Evolutionary conservation across 176 grass and related monocot genomes (phyloP), one percentile per base, ranked within the genome.

Genomic region (Leersia perrieri): DNA sequence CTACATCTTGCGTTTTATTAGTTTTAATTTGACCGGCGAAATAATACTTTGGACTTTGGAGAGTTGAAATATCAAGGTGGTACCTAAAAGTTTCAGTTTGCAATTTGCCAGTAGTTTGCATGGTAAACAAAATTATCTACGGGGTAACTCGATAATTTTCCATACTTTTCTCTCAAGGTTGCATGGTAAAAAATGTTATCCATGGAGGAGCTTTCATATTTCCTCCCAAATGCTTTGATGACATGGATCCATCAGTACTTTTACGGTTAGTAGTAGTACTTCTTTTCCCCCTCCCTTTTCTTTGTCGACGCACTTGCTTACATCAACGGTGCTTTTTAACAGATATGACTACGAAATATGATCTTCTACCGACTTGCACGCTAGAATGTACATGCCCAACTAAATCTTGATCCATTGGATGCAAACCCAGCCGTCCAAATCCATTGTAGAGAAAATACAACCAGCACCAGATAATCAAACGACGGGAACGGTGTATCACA

Each of bases 1-100:
- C 82, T 70, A 70, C 82, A 44, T 75, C 77, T n/a, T 20, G 26
- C 76, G 82, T 76, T 63, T 34, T 67, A 53, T n/a, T 30, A 34
- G 13, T 38, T 67, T 68, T 30, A 28, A 78, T 6, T 9, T 7
- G 66, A 28, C 41, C 60, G 22, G 22, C 22, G 13, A 25, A 53
- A 38, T 20, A 20, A 25, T 28, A 12, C 29, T 49, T 30, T 28
- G 3, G 3, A 9, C 68, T 75, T 44, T 68, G 62, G 22, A 74
- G 34, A 41, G 60, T 42, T 60, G 26, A 23, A 34, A 25, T 32
- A 31, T 32, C n/a, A 25, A 28, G 36, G 57, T 61, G 22, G 44
- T 61, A n/a, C 38, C 68, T 63, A 32, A 61, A 78, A 63, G 55
- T 30, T 71, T 18, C 16, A 41, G 7, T 32, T 39, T 71, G 34